Evolutionary conservation across 768 basidiomycete species (phyloP).

Genomic region (Termitomyces sp.): DNA sequence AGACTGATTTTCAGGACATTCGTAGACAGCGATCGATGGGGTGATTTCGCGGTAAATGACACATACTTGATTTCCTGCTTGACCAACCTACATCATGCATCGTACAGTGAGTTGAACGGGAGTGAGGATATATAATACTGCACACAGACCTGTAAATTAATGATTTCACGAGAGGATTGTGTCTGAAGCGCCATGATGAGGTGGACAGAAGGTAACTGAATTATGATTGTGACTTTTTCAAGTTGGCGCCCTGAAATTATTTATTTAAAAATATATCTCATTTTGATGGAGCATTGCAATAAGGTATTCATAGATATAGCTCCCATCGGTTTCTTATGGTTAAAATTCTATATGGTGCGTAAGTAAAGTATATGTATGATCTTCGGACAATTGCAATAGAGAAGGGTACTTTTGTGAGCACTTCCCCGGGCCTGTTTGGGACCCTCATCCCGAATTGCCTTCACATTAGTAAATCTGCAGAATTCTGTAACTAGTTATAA

Average conservation of each 20-base stretch:
- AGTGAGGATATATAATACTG: neutral
- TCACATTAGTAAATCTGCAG: too few relatives aligned
- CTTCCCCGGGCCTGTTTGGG: too few relatives aligned
- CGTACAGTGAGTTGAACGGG: neutral
- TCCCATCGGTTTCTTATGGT: too few relatives aligned
- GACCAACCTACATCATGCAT: constrained; percentile 51
- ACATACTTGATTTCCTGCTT: constrained; percentile 54
- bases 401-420: too few relatives aligned
- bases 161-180: constrained; percentile 3
- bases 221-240: neutral
- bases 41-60: constrained; percentile 8
- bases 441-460: too few relatives aligned
- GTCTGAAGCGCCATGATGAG: neutral
- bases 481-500: too few relatives aligned
- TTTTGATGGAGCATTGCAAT: too few relatives aligned
- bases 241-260: neutral
- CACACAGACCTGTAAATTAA: constrained; percentile 1
- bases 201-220: neutral
- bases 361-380: too few relatives aligned
- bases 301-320: too few relatives aligned
- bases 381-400: too few relatives aligned
- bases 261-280: neutral
- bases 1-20: constrained; percentile 18
- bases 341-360: too few relatives aligned
- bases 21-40: constrained; percentile 56